Conservation (phyloP, 768 basidiomycete species). For the Mycena olivaceomarginata region DNA sequence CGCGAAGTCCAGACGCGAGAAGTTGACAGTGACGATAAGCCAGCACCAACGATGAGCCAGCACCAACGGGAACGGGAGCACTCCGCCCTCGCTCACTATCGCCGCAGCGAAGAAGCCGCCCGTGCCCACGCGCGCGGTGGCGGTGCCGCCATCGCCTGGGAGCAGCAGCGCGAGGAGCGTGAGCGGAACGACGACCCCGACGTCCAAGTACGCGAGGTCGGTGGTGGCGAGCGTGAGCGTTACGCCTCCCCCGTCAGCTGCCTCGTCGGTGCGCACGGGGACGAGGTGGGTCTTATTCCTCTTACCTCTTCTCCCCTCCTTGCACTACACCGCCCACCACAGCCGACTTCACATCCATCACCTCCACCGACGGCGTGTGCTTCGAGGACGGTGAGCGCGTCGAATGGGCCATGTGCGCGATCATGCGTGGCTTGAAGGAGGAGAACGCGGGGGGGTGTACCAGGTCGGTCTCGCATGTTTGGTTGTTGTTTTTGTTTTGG, state of each 20-base stretch:
- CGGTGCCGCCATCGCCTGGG: slow-evolving; percentile 51
- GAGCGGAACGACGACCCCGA: slow-evolving; percentile 49
- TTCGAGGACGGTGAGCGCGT: slow-evolving; percentile 90
- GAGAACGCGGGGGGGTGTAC: slow-evolving; percentile 83
- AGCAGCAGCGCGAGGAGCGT: slow-evolving; percentile 45
- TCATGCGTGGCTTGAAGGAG: slow-evolving; percentile 78
- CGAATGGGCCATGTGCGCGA: slow-evolving; percentile 82
- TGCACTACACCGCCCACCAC: background rate
- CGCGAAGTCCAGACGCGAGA: slow-evolving; percentile 58
- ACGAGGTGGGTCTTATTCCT: slow-evolving; percentile 1
- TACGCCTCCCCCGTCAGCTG: slow-evolving; percentile 35
- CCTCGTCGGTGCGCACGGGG: slow-evolving; percentile 24
- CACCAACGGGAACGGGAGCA: slow-evolving; percentile 41
- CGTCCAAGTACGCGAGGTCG: slow-evolving; percentile 32
- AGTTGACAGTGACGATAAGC: slow-evolving; percentile 87
- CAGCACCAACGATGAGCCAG: no score
- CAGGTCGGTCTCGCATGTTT: slow-evolving; percentile 69
- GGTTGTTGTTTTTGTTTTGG: background rate
- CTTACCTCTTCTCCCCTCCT: background rate
- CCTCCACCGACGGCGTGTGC: slow-evolving; percentile 82
- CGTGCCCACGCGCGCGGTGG: slow-evolving; percentile 42
- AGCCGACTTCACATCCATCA: slow-evolving; percentile 84
- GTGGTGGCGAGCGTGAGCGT: slow-evolving; percentile 35
- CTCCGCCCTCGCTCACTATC: slow-evolving; percentile 40
- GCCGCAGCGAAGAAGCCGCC: slow-evolving; percentile 54